Evolutionary conservation across 192 early-diverging fungal genomes (phyloP).

Genomic region (Pilaira anomala): DNA sequence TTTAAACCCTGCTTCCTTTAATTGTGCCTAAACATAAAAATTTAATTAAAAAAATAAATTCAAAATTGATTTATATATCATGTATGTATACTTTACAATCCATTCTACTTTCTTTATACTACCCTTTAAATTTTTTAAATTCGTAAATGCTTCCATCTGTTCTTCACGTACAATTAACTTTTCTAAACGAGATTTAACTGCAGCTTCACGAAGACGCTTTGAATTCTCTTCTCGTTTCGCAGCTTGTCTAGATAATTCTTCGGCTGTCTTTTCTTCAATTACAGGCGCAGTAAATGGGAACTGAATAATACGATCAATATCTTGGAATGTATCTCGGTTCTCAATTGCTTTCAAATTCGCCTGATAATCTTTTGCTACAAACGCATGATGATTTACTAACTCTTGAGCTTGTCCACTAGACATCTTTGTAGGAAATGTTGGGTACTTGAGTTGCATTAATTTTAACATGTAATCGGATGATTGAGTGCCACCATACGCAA

Average conservation of each 20-base stretch:
- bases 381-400: slow-evolving; percentile 64
- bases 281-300: slow-evolving; percentile 73
- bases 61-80: neutral
- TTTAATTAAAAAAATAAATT: neutral
- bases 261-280: slow-evolving; percentile 72
- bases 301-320: slow-evolving; percentile 72
- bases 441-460: slow-evolving; percentile 88
- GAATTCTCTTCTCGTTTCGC: slow-evolving; percentile 70
- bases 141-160: slow-evolving; percentile 58
- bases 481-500: slow-evolving; percentile 75
- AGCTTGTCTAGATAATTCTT: slow-evolving; percentile 67
- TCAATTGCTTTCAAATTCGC: slow-evolving; percentile 62
- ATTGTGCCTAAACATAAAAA: slow-evolving; percentile 37
- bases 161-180: slow-evolving; percentile 69
- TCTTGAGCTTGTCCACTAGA: slow-evolving; percentile 70
- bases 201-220: slow-evolving; percentile 73
- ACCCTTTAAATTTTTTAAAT: slow-evolving; percentile 42
- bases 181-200: slow-evolving; percentile 75
- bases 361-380: slow-evolving; percentile 75
- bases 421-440: slow-evolving; percentile 82
- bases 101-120: slow-evolving; percentile 49
- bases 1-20: slow-evolving; percentile 61
- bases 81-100: slow-evolving; percentile 32
- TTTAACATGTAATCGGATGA: slow-evolving; percentile 81
- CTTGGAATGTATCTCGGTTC: slow-evolving; percentile 56